phyloP scores from a whole-genome alignment of 2,329 filamentous ascomycete species.

The Paramyrothecium roridum region DNA sequence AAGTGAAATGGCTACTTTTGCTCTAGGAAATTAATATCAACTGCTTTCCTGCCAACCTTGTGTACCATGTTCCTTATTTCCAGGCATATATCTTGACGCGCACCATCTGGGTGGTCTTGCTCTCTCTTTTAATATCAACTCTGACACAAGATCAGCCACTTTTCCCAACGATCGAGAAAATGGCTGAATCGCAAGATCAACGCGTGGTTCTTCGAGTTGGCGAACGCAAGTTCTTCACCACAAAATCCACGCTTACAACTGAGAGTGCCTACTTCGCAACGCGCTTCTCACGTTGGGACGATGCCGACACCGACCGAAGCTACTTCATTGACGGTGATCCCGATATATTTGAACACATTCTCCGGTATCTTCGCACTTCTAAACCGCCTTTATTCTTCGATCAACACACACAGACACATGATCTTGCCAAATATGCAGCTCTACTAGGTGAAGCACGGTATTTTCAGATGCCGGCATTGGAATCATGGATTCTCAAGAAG shows the following conservation, averaged over 20 bases:
- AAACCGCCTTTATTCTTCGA: background rate
- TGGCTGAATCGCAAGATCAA: too few relatives aligned
- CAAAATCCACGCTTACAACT: background rate
- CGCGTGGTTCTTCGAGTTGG: background rate
- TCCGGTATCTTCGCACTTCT: background rate
- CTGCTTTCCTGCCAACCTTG: too few relatives aligned
- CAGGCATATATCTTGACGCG: too few relatives aligned
- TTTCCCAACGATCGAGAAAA: too few relatives aligned
- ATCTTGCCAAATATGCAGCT: background rate
- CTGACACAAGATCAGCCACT: too few relatives aligned
- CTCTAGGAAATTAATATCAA: too few relatives aligned
- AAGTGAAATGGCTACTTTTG: too few relatives aligned
- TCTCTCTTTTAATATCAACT: too few relatives aligned
- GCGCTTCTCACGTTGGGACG: background rate
- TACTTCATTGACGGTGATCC: background rate
- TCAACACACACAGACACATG: background rate
- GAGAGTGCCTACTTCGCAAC: background rate
- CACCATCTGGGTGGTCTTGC: too few relatives aligned
- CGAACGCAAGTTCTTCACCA: background rate
- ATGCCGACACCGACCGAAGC: background rate
- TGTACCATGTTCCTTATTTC: too few relatives aligned
- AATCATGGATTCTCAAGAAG: background rate
- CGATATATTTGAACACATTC: background rate
- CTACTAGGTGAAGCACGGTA: background rate
- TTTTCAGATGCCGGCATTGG: background rate